phyloP scores from a whole-genome alignment of 139 green algal genomes.

The Coelastrella sp. region DNA sequence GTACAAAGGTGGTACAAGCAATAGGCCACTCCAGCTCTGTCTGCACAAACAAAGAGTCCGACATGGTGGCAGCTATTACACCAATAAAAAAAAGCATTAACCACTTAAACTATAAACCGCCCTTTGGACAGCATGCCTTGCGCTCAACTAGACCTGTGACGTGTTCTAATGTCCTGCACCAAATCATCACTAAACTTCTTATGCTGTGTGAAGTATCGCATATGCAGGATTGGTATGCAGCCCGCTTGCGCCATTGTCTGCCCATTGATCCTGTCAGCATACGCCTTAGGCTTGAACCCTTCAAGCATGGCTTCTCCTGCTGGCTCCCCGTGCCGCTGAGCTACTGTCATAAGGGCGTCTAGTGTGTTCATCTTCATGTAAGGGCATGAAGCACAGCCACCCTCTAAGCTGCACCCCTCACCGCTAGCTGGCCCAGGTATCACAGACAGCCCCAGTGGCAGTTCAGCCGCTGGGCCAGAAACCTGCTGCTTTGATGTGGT shows the following conservation, averaged over 20 bases:
- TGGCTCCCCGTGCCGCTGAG: constrained; percentile 46
- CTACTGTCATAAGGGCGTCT: constrained; percentile 67
- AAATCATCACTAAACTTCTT: constrained; percentile 65
- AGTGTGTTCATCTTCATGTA: constrained; percentile 99
- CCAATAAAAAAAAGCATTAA: background rate
- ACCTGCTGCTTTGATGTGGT: constrained; percentile 66
- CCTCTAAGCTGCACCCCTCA: constrained; percentile 94
- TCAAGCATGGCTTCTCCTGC: constrained; percentile 78
- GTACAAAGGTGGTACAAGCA: too few species aligned
- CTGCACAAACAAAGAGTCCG: too few species aligned
- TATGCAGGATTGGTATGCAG: constrained; percentile 97
- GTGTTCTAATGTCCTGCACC: constrained; percentile 49
- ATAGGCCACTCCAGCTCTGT: too few species aligned
- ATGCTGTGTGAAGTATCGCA: constrained; percentile 91
- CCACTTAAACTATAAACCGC: too few species aligned
- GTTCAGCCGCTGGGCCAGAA: constrained; percentile 13
- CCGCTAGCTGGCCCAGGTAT: constrained; percentile 79
- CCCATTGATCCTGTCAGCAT: constrained; percentile 77
- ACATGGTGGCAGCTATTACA: too few species aligned
- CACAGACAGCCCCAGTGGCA: constrained; percentile 80
- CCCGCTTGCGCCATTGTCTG: constrained; percentile 83
- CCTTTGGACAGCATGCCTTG: too few species aligned
- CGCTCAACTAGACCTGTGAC: background rate
- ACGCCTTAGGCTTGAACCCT: constrained; percentile 76
- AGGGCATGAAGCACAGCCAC: constrained; percentile 96